phyloP scores from a whole-genome alignment of 2,329 filamentous ascomycete genomes.

The Tolypocladium cylindrosporum region DNA sequence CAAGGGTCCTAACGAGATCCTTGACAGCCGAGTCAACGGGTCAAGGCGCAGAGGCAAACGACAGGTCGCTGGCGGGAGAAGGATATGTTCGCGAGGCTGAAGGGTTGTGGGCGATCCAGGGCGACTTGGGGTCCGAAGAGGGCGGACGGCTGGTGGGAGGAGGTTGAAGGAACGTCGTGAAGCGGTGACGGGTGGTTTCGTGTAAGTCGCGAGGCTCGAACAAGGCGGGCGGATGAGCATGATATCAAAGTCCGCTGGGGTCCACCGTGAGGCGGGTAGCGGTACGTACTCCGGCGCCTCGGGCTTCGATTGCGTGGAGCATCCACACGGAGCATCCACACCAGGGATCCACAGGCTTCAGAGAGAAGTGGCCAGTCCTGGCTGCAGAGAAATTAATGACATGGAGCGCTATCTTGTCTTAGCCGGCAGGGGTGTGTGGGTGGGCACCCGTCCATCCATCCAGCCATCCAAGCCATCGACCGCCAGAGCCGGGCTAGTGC shows the following conservation, averaged over 20 bases:
- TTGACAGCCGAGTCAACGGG: constrained; percentile 41
- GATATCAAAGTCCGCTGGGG: constrained; percentile 9
- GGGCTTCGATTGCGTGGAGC: constrained; percentile 26
- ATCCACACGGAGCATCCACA: constrained; percentile 25
- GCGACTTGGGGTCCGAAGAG: background rate
- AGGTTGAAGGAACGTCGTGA: constrained; percentile 28
- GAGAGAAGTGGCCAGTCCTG: constrained; percentile 17
- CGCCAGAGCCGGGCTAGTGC: constrained; percentile 17
- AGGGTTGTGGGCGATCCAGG: constrained; percentile 3
- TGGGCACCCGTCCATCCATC: background rate
- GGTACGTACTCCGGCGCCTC: constrained; percentile 4
- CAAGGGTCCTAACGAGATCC: constrained; percentile 11
- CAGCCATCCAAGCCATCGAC: background rate
- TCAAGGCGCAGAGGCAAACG: constrained; percentile 20
- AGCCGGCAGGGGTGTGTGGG: constrained; percentile 16
- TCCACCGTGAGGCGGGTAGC: constrained; percentile 2
- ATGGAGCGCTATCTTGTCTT: constrained; percentile 20
- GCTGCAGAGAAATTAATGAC: constrained; percentile 24
- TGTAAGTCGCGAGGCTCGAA: constrained; percentile 7
- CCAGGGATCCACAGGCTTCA: constrained; percentile 18
- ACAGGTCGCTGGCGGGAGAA: constrained; percentile 2
- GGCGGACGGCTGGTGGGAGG: background rate
- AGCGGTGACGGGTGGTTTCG: constrained; percentile 13
- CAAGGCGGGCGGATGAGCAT: constrained; percentile 14
- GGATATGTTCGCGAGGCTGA: constrained; percentile 1